These are phyloP conservation scores for Ochetophila trinervis DNA, from an alignment of 306 rosid genomes.

Conservation along the genomic window DNA sequence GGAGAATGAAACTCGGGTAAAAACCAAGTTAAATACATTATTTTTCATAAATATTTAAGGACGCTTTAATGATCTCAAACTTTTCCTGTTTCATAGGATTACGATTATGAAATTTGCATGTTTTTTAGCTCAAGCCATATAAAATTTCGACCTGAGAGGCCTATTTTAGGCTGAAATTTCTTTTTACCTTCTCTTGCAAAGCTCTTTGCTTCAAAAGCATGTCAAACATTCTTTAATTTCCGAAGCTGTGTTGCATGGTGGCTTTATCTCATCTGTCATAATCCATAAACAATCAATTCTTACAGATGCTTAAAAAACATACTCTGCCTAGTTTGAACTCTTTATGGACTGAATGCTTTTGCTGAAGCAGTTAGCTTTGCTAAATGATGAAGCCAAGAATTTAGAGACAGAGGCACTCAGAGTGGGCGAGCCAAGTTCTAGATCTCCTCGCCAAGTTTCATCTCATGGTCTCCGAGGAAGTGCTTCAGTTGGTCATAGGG, in stretches of 20 bases:
- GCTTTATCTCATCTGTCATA: not conserved
- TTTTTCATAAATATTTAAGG: conserved; percentile 11
- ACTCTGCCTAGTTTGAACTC: not conserved
- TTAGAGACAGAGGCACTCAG: conserved; percentile 55
- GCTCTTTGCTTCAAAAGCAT: not conserved
- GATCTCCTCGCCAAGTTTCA: conserved; percentile 60
- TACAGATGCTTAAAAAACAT: not conserved
- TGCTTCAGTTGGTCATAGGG: conserved; percentile 43
- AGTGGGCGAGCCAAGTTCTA: conserved; percentile 49
- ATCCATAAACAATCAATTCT: not conserved
- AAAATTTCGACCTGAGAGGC: too few species aligned
- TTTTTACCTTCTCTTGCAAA: too few species aligned
- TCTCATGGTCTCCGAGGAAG: conserved; percentile 54
- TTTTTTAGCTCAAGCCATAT: not conserved
- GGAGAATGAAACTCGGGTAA: conserved; percentile 93
- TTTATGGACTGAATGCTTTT: conserved; percentile 18
- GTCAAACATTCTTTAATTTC: not conserved
- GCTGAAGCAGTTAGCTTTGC: conserved; percentile 50
- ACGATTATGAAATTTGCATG: conserved; percentile 4
- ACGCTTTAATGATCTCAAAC: conserved; percentile 9
- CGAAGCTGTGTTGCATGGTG: not conserved
- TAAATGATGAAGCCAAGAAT: conserved; percentile 62
- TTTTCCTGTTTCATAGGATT: conserved; percentile 5
- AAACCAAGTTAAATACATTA: conserved; percentile 23
- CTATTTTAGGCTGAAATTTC: too few species aligned